Conservation (phyloP, 805 yeast genomes). For the Metahyphopichia silvanorum region DNA sequence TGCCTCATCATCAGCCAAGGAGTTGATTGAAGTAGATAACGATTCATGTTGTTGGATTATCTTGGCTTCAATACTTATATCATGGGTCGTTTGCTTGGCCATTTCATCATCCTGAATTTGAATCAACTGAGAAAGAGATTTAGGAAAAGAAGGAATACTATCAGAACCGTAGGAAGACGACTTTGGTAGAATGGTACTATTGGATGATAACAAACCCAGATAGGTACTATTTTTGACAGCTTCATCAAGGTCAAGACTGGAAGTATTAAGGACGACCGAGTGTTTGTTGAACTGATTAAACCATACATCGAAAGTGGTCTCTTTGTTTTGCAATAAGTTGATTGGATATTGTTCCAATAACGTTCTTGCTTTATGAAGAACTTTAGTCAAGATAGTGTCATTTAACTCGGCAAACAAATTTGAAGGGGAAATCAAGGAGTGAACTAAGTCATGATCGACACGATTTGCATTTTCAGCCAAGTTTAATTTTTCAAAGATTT, state of each 20-base stretch:
- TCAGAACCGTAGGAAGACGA: slow-evolving; percentile 2
- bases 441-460: slow-evolving; percentile 33
- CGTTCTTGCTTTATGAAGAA: slow-evolving; percentile 22
- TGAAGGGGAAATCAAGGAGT: slow-evolving; percentile 31
- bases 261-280: slow-evolving; percentile 35
- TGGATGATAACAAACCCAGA: slow-evolving; percentile 3
- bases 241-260: slow-evolving; percentile 12
- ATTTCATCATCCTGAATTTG: slow-evolving; percentile 32
- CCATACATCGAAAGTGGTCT: slow-evolving; percentile 27
- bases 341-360: slow-evolving; percentile 23
- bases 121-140: slow-evolving; percentile 11
- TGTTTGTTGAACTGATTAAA: slow-evolving; percentile 28
- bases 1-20: slow-evolving; percentile 12
- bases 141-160: not conserved
- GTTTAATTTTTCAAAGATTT: slow-evolving; percentile 30
- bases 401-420: slow-evolving; percentile 22
- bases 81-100: slow-evolving; percentile 20
- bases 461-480: slow-evolving; percentile 6
- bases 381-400: slow-evolving; percentile 24
- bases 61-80: slow-evolving; percentile 18
- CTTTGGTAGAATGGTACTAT: not conserved
- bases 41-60: slow-evolving; percentile 18
- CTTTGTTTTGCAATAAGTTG: slow-evolving; percentile 13
- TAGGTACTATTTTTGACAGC: slow-evolving; percentile 5
- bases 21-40: slow-evolving; percentile 15